phyloP scores from a whole-genome alignment of 2,329 filamentous ascomycete genomes.

The Pseudogymnoascus sp. region DNA sequence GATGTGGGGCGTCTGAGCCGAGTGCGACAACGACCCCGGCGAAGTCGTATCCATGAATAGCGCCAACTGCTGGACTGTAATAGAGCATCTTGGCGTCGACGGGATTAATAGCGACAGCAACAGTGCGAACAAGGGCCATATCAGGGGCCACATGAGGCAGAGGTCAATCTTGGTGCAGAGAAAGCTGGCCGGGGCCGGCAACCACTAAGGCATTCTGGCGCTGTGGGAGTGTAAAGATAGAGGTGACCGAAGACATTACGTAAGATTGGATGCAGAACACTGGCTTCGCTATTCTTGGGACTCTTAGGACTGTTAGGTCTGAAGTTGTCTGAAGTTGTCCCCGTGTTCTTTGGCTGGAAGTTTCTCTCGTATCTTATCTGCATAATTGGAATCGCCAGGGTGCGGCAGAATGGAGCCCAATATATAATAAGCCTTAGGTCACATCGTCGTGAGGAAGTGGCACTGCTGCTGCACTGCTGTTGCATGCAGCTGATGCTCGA shows the following conservation, averaged over 20 bases:
- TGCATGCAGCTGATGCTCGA: conserved; percentile 13
- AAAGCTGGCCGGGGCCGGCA: conserved; percentile 8
- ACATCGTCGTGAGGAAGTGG: conserved; percentile 10
- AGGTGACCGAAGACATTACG: conserved; percentile 14
- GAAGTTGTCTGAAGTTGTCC: background rate
- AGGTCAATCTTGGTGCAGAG: conserved; percentile 17
- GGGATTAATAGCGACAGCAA: conserved; percentile 27
- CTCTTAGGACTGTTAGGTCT: background rate
- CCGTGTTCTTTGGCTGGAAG: background rate
- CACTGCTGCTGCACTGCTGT: background rate
- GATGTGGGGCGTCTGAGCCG: conserved; percentile 32
- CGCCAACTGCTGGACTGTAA: conserved; percentile 20
- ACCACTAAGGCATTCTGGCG: conserved; percentile 11
- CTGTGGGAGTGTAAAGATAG: background rate
- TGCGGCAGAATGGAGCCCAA: conserved; percentile 11
- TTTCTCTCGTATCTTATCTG: background rate
- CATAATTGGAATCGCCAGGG: conserved; percentile 10
- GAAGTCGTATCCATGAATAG: conserved; percentile 39
- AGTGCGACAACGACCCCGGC: conserved; percentile 42
- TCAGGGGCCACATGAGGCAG: conserved; percentile 16
- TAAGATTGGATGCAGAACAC: conserved; percentile 11
- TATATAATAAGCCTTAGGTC: conserved; percentile 11
- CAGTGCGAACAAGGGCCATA: conserved; percentile 17
- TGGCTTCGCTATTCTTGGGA: background rate
- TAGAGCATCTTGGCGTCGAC: conserved; percentile 30